Percentiles rank a stretch among this genome's conserved stretches.
Conservation (phyloP, 345 rosid genomes). For the Nasturtium officinale region DNA sequence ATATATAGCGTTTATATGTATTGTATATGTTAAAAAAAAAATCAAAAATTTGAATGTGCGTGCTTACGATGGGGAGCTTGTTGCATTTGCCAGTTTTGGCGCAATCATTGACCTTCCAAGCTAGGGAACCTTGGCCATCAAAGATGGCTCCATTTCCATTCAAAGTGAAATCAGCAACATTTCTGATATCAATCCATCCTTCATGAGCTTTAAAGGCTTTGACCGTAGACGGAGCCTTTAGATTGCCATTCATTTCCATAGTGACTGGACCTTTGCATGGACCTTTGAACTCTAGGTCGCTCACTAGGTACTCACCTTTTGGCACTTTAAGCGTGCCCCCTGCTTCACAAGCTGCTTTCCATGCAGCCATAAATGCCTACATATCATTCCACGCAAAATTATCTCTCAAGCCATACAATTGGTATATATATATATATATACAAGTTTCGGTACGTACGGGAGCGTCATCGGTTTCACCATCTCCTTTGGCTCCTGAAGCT, state of each 20-base stretch:
- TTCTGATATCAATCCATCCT: constrained; percentile 45
- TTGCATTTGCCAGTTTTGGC: constrained; percentile 34
- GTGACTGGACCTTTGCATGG: constrained; percentile 53
- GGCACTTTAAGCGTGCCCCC: constrained; percentile 44
- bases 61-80: constrained; percentile 46
- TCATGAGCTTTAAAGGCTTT: constrained; percentile 13
- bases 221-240: constrained; percentile 43
- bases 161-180: constrained; percentile 37
- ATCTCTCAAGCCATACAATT: neutral
- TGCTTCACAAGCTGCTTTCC: constrained; percentile 44
- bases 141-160: constrained; percentile 46
- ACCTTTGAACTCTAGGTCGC: constrained; percentile 40
- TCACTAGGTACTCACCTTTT: constrained; percentile 47
- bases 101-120: constrained; percentile 48
- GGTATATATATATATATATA: no score
- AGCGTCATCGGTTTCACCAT: constrained; percentile 46
- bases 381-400: neutral
- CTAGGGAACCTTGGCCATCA: constrained; percentile 52
- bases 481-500: constrained; percentile 46
- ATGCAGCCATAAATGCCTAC: constrained; percentile 49
- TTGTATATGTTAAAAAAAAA: no score
- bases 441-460: constrained; percentile 16
- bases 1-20: neutral
- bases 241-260: constrained; percentile 45
- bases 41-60: neutral